Evolutionary conservation across 768 basidiomycete genomes (phyloP).

Genomic region (Mycena galericulata): DNA sequence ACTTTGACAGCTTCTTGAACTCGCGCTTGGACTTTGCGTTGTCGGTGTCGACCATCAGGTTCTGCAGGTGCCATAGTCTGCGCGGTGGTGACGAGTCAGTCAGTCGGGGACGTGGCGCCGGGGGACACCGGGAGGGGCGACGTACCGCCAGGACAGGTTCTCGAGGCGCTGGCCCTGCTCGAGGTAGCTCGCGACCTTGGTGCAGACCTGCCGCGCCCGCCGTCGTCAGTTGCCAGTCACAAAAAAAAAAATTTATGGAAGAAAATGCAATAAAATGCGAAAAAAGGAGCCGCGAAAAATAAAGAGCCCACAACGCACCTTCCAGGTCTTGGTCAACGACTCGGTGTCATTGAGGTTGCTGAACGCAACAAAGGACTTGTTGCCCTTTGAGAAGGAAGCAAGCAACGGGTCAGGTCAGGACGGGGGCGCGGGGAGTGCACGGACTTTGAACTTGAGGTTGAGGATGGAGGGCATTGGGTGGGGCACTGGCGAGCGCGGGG

Average conservation of each 20-base stretch:
- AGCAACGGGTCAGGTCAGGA: slow-evolving; percentile 27
- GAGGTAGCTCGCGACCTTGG: slow-evolving; percentile 90
- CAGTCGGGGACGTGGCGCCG: background rate
- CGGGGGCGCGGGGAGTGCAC: slow-evolving; percentile 16
- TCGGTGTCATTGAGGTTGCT: slow-evolving; percentile 89
- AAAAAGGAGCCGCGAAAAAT: background rate
- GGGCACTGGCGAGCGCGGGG: background rate
- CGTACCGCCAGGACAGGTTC: slow-evolving; percentile 80
- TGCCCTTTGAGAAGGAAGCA: slow-evolving; percentile 67
- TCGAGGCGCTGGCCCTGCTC: slow-evolving; percentile 93
- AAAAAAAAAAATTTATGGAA: background rate
- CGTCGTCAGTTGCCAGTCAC: no score
- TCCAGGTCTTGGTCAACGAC: slow-evolving; percentile 91
- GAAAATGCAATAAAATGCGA: background rate
- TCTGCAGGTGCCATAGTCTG: slow-evolving; percentile 92
- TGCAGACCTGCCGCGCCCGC: slow-evolving; percentile 87
- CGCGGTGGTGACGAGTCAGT: background rate
- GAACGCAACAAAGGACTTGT: slow-evolving; percentile 96
- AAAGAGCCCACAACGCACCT: no score
- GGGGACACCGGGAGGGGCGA: background rate
- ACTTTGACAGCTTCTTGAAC: slow-evolving; percentile 90
- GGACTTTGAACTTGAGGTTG: slow-evolving; percentile 72
- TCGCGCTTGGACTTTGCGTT: slow-evolving; percentile 90
- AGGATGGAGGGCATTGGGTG: slow-evolving; percentile 68
- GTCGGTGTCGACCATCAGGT: slow-evolving; percentile 91